Base-by-base conservation (phyloP, 2,329 filamentous ascomycete genomes). In the Fusarium domesticum region DNA sequence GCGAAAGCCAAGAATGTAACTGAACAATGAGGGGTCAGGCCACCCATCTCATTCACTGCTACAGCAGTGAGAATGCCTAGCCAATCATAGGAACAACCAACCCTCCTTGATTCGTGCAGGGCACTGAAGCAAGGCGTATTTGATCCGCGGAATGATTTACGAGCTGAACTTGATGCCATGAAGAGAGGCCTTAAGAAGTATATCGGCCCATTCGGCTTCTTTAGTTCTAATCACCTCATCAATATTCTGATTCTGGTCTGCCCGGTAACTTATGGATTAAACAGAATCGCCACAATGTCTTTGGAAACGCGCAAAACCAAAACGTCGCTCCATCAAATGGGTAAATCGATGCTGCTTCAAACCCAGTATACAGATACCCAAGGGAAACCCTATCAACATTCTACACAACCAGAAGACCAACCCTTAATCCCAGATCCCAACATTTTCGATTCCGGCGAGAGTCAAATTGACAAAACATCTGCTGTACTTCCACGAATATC, bases 281-380 rank as follows among this genome's bases (percentile, higher is more conserved):
- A 28, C 23, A 7, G 3, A 16, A 3, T 17, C n/a, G n/a, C n/a
- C n/a, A 23, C 16, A 12, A 51, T 51, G 48, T 31, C 48, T 14
- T 14, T 50, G 2, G 48, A 51, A 12, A 28, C 46, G 14, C 28
- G 19, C 5, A 6, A 34, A 2, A 50, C 33, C 0, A 51, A 47
- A 18, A 12, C 37, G 7, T 43, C 37, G n/a, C 39, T 51, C 1
- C 47, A 51, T 16, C 20, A 51, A 23, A 25, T 31, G 31, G 47
- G 31, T 1, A 51, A 46, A 2, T 47, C 47, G 1, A 47, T 47
- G 37, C 33, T 51, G 6, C 15, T 18, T n/a, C 23, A 37, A 0
- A n/a, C 33, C 1, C 20, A 39, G 0, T 47, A 39, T 4, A 38
- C 34, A 2, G 35, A 50, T 4, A 17, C 47, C 2, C 31, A 36